Evolutionary conservation across 2,329 filamentous ascomycete species (phyloP).

Genomic region (Coniochaeta hoffmannii): DNA sequence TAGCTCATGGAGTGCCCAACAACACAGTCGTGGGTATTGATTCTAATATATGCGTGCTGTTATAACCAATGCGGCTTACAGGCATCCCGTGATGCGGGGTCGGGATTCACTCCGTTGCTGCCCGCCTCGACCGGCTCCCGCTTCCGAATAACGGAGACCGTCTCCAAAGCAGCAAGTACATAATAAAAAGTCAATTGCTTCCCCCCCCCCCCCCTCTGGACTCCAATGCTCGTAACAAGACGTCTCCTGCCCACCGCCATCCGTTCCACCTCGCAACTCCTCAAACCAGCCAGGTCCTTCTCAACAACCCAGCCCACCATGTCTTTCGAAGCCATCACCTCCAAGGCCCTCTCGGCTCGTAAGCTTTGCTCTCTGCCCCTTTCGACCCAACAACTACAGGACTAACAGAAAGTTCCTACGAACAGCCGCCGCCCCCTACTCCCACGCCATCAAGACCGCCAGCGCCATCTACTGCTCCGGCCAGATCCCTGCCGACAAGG

Average conservation of each 20-base stretch:
- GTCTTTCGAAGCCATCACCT: conserved; percentile 40
- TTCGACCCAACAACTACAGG: not conserved
- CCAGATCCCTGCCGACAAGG: conserved; percentile 58
- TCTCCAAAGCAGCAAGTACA: not conserved
- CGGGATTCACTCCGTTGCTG: not conserved
- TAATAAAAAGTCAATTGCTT: no score
- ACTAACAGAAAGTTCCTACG: not conserved
- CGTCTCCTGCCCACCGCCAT: not conserved
- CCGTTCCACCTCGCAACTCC: conserved; percentile 6
- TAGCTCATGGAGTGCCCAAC: no score
- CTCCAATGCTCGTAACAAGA: conserved; percentile 1
- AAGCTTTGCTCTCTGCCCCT: conserved; percentile 21
- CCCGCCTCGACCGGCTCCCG: not conserved
- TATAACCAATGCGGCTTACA: no score
- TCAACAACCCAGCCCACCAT: conserved; percentile 20
- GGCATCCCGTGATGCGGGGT: no score
- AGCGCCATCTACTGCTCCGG: conserved; percentile 61
- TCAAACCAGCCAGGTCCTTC: not conserved
- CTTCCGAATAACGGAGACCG: conserved; percentile 2
- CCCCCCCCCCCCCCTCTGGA: no score
- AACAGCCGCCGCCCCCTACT: conserved; percentile 56
- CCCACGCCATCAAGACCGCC: conserved; percentile 60
- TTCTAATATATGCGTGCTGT: no score
- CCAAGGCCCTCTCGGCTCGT: conserved; percentile 53
- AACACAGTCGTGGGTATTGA: no score